These are phyloP conservation scores for Paraurostyla sp. DNA, from an alignment of 73 alveolate genomes.

Conservation along the genomic window DNA sequence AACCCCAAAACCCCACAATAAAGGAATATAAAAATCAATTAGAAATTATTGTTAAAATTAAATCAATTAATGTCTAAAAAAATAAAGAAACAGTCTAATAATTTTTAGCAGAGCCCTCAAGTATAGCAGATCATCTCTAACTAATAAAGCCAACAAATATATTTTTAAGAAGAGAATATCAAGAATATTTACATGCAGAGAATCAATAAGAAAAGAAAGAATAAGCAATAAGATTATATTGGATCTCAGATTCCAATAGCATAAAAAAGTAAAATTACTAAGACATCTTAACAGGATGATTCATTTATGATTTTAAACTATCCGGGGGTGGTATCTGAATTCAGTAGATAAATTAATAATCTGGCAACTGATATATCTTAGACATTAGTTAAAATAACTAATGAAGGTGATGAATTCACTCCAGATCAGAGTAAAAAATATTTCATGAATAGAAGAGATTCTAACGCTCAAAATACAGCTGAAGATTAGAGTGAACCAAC, in stretches of 20 bases:
- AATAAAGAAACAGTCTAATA: too few species aligned
- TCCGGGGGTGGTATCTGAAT: conserved; percentile 7
- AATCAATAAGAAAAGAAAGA: not conserved
- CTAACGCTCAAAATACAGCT: too few species aligned
- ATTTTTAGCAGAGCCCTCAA: too few species aligned
- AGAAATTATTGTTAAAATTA: too few species aligned
- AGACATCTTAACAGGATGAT: not conserved
- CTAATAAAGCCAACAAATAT: not conserved
- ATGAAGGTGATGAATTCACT: not conserved
- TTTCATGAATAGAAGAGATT: not conserved
- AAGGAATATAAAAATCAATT: too few species aligned
- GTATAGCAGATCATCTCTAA: too few species aligned
- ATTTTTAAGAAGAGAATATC: conserved; percentile 14
- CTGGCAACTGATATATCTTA: too few species aligned
- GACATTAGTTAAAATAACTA: not conserved
- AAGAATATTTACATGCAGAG: not conserved
- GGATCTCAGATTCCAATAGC: not conserved
- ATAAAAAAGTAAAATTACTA: not conserved
- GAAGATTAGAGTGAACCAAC: too few species aligned
- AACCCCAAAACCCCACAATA: too few species aligned
- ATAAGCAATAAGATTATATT: not conserved
- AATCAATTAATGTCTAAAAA: too few species aligned
- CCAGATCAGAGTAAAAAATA: not conserved
- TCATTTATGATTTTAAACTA: not conserved
- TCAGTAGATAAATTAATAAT: not conserved